Base-by-base conservation (phyloP, 1,139 yeast species). In the Saccharomycopsis crataegensis region DNA sequence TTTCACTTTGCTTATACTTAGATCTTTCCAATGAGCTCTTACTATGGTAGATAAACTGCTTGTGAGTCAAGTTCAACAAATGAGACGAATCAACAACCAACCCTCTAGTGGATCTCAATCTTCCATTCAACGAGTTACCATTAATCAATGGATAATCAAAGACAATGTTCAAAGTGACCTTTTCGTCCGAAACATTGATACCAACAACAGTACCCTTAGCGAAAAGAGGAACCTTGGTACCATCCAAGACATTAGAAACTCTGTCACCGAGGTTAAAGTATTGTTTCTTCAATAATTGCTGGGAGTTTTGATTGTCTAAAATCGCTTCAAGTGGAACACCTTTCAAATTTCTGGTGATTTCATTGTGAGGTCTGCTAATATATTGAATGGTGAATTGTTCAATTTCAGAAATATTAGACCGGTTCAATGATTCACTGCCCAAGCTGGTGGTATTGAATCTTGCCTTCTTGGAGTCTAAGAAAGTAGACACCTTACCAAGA, bases 201-300 rank as follows among this genome's bases (percentile, higher is more conserved):
- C 93, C 90, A 52, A 87, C 86, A 54, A 93, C 96, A 1, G 97
- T 90, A 65, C 99, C 99, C 62, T 87, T 85, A 28, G 90, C 78
- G 64, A 86, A 88, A 56, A 83, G 71, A 40, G 97, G 96, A 14
- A 91, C 96, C 64, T 89, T 90, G 56, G 98, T 98, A 42, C 87
- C 83, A 62, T 84, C 89, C 63, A 86, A 85, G 31, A 90, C 87
- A 62, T 88, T 90, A 38, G 87, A 79, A 43, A 94, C 88, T 58
- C 99, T 79, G 64, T 93, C 98, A 62, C 99, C 99, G 42, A 94
- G 74, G 42, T 78, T 78, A 65, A 93, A 94, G 51, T 75, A 72
- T 70, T 94, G 99, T 50, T 78, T 76, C 58, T 86, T 79, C 61
- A 94, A 75, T 60, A 83, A 75, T 62, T 86, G 83, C 64, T 80